Conservation (phyloP, 2,329 filamentous ascomycete species). For the Fulvia fulva region DNA sequence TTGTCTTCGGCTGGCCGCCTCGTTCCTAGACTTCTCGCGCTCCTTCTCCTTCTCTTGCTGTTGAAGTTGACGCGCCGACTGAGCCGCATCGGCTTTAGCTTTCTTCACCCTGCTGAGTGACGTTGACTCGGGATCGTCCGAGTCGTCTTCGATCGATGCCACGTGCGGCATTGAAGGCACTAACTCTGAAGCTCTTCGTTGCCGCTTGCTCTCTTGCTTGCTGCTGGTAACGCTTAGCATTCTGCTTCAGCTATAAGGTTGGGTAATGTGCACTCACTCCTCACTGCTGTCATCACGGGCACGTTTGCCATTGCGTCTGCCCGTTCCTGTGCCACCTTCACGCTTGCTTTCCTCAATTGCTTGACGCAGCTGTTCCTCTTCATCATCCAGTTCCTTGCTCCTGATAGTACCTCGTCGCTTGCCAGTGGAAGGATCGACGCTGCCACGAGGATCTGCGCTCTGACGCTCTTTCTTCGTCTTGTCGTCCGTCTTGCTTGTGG, state of each 20-base stretch:
- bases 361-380: constrained; percentile 81
- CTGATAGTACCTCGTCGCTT: constrained; percentile 97
- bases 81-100: constrained; percentile 43
- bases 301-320: constrained; percentile 69
- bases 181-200: constrained; percentile 75
- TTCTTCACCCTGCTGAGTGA: constrained; percentile 36
- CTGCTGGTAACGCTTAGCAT: constrained; percentile 51
- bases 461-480: constrained; percentile 55
- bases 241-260: background rate
- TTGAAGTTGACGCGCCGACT: constrained; percentile 57
- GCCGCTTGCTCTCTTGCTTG: constrained; percentile 69
- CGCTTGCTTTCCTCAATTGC: constrained; percentile 95
- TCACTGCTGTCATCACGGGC: constrained; percentile 88
- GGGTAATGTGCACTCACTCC: constrained; percentile 63
- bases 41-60: constrained; percentile 63
- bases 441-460: constrained; percentile 48
- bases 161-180: constrained; percentile 46
- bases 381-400: constrained; percentile 91
- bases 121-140: constrained; percentile 60
- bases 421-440: constrained; percentile 55
- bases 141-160: constrained; percentile 56
- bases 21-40: constrained; percentile 66
- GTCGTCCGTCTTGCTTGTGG: constrained; percentile 60
- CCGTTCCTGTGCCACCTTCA: constrained; percentile 51
- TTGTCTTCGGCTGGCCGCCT: constrained; percentile 75